Percentiles rank a stretch among this genome's conserved stretches.
Evolutionary conservation across 257 asterid species (phyloP).

Genomic region (Solanum verrucosum): DNA sequence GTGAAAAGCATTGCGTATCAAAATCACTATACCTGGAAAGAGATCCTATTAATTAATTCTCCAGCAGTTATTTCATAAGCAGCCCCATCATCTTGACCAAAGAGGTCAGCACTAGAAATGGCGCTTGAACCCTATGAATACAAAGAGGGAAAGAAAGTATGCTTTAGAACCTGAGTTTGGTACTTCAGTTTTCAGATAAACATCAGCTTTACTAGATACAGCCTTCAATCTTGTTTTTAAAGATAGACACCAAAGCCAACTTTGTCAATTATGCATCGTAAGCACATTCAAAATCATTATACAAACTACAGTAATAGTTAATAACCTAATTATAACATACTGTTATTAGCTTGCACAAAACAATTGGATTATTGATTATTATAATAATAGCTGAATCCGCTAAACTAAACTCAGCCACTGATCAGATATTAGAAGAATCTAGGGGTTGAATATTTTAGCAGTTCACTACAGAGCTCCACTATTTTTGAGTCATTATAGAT

Average conservation of each 20-base stretch:
- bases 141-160: background rate
- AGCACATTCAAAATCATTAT: background rate
- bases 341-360: background rate
- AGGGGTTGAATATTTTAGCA: background rate
- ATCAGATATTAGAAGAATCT: background rate
- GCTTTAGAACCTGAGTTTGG: background rate
- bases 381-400: background rate
- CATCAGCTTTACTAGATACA: background rate
- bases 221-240: background rate
- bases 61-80: constrained; percentile 56
- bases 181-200: background rate
- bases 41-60: constrained; percentile 77
- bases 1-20: background rate
- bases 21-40: constrained; percentile 67
- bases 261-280: background rate
- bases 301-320: background rate
- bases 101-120: constrained; percentile 93
- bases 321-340: background rate
- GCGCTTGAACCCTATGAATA: constrained; percentile 71
- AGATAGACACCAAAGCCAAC: background rate
- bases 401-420: background rate
- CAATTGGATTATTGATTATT: background rate
- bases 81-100: constrained; percentile 38
- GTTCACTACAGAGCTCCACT: background rate
- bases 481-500: background rate